Base-by-base conservation (phyloP, 1,139 yeast species). In the Schizosaccharomyces versatilis region DNA sequence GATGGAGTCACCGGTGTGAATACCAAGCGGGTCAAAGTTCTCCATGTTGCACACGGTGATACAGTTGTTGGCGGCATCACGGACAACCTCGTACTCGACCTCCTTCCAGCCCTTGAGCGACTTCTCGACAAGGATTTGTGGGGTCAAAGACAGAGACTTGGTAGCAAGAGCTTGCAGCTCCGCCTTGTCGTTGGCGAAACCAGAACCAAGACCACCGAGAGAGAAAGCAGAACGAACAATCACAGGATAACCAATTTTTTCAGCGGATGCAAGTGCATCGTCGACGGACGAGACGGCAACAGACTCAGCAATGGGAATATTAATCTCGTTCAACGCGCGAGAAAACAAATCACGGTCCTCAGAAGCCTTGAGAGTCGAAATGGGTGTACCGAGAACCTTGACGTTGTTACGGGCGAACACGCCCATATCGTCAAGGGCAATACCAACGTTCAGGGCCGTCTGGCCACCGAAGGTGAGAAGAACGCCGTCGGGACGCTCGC, bases 81-180 rank as follows among this genome's bases (percentile, higher is more conserved):
- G 84, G 59, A 90, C 98, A 70, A 90, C 98, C 72, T 90, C 98
- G 68, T 90, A 90, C 72, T 90, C 98, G 63, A 90, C 85, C 73
- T 90, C 98, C 70, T 90, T 90, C 98, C 98, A 90, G 61, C 98
- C 98, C 74, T 90, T 90, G 95, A 90, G 84, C 55, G 96, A 85
- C 69, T 79, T 79, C 75, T 90, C 98, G 60, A 90, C 94, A 62
- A 90, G 76, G 57, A 90, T 93, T 72, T 90, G 98, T 36, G 98
- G 97, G 55, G 95, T 82, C 24, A 94, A 78, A 56, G 97, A 95
- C 69, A 90, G 86, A 0, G 98, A 95, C 68, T 83, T 81, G 67
- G 80, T 78, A 73, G 96, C 85, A 62, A 90, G 74, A 52, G 78
- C 90, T 58, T 81, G 74, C 66, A 90, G 78, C 71, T 90, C 93